Evolutionary conservation across 352 stramenopile genomes (phyloP), one percentile per base, ranked within the genome.

Genomic region (Globisporangium okanoganense): DNA sequence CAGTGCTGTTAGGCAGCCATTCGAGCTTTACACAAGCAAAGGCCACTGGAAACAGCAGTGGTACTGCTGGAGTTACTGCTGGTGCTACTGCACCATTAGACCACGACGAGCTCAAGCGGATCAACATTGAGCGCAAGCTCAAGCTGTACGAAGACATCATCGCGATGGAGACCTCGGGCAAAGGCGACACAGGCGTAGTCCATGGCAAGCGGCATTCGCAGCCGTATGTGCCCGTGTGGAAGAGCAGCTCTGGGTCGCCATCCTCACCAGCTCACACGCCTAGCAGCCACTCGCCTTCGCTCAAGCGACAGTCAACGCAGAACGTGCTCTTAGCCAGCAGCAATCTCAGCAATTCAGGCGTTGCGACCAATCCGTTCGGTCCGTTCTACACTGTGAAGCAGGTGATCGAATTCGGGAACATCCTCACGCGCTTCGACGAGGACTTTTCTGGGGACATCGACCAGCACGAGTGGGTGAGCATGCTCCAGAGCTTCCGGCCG

Each of bases 121-220:
- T 35, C n/a, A 89, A 87, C 50, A 85, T 89, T 50, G 65, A 74
- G 29, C 77, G 79, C 24, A 89, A 87, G 47, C 68, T 89, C 41
- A 76, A 75, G 49, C 27, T 89, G 8, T 87, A 78, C 62, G 73
- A 83, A 49, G 71, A 69, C 14, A 72, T 83, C 40, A 64, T 67
- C 27, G 57, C 47, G 8, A 9, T 13, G n/a, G 48, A 31, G n/a
- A 38, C 27, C 12, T 31, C 4, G 27, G 14, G 16, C 27, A 44
- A 22, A 25, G 9, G 0, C 18, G 5, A 36, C 3, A 18, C 9
- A 18, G 10, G 9, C 13, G 16, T 27, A 6, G n/a, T n/a, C n/a
- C 29, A 33, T 43, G n/a, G 12, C 2, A 43, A 65, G 29, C 36
- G 60, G 5, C 31, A 36, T 20, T 67, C 61, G 9, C 61, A 67